Evolutionary conservation across 352 stramenopile genomes (phyloP).

Genomic region (Plasmopara muralis): DNA sequence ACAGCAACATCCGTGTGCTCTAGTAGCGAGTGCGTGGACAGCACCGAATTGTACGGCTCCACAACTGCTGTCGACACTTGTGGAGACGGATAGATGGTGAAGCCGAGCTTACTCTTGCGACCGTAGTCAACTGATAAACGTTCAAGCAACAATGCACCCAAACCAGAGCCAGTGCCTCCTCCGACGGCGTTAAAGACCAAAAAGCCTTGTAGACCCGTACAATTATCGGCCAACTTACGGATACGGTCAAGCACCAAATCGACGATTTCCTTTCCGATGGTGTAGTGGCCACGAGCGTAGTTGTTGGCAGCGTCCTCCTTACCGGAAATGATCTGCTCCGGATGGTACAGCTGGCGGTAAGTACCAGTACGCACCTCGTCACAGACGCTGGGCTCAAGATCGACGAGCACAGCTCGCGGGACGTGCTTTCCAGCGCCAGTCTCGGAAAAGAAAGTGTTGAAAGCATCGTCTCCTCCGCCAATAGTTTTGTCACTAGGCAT

Average conservation of each 20-base stretch:
- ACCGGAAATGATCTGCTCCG: conserved; percentile 98
- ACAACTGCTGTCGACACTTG: conserved; percentile 88
- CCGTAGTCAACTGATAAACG: conserved; percentile 97
- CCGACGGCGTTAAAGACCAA: conserved; percentile 97
- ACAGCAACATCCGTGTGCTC: conserved; percentile 93
- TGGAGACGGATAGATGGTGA: conserved; percentile 96
- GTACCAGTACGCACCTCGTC: conserved; percentile 95
- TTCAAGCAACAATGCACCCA: conserved; percentile 96
- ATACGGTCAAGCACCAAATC: conserved; percentile 96
- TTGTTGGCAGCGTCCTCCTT: conserved; percentile 95
- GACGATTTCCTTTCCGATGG: conserved; percentile 94
- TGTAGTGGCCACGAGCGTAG: conserved; percentile 91
- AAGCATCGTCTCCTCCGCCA: conserved; percentile 86
- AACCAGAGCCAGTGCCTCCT: conserved; percentile 95
- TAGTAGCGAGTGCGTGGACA: conserved; percentile 93
- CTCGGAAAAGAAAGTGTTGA: conserved; percentile 96
- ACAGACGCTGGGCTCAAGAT: conserved; percentile 96
- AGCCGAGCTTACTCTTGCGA: conserved; percentile 97
- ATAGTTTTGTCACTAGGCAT: conserved; percentile 17
- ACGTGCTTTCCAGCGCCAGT: conserved; percentile 95
- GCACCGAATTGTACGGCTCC: conserved; percentile 97
- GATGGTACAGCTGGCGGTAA: conserved; percentile 97
- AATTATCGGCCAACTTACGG: conserved; percentile 96
- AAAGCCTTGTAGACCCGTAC: conserved; percentile 97
- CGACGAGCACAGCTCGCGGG: conserved; percentile 95